Percentiles rank a stretch among this genome's conserved stretches.
phyloP scores from a whole-genome alignment of 1,284 basidiomycete genomes.

The Cystobasidium slooffiae region DNA sequence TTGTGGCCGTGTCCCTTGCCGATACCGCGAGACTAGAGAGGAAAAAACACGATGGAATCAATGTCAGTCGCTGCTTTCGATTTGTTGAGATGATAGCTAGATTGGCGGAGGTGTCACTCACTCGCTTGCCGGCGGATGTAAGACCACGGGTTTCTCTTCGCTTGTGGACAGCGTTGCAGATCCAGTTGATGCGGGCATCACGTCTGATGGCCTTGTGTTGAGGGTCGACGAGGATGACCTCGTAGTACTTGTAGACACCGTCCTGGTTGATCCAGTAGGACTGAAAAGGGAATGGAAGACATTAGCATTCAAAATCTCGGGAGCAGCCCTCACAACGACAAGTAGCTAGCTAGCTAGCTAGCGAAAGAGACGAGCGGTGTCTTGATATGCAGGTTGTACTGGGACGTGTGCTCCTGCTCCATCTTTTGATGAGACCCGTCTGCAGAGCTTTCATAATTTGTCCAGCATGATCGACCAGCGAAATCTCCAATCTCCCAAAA shows the following conservation, averaged over 20 bases:
- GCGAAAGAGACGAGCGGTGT: neutral
- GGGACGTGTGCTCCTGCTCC: neutral
- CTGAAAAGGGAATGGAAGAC: conserved; percentile 64
- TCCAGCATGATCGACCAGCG: neutral
- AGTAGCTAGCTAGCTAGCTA: neutral
- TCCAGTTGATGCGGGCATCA: conserved; percentile 98
- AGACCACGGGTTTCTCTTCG: conserved; percentile 96
- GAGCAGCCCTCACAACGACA: neutral
- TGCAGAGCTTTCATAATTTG: neutral
- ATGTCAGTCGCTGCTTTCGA: neutral
- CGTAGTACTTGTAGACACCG: conserved; percentile 99
- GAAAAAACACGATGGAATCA: conserved; percentile 9
- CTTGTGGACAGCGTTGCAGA: conserved; percentile 97
- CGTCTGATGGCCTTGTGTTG: conserved; percentile 74
- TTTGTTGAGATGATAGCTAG: neutral
- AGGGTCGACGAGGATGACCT: conserved; percentile 96
- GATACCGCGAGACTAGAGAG: conserved; percentile 77
- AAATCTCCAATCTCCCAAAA: no score
- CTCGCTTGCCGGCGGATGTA: conserved; percentile 90
- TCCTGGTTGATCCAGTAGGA: conserved; percentile 99
- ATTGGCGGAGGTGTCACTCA: conserved; percentile 41
- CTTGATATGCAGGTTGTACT: neutral
- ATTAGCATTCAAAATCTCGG: neutral
- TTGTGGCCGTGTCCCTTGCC: conserved; percentile 97
- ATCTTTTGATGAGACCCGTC: neutral